Base-by-base conservation (phyloP, 768 basidiomycete genomes). In the Lactarius quietus region DNA sequence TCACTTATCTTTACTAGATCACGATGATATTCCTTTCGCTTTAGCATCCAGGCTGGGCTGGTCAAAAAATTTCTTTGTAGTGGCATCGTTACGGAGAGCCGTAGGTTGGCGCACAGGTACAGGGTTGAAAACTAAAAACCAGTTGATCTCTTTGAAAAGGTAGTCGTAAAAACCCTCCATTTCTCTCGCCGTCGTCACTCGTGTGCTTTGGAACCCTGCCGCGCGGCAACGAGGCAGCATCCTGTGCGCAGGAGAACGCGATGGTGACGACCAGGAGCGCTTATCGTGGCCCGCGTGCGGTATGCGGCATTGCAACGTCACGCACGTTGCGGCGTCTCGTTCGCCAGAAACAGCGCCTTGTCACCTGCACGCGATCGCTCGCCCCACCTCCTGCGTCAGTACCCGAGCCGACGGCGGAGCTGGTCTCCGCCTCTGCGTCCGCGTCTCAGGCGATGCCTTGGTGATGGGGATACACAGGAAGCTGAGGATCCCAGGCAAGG, bases 211-310 rank as follows among this genome's bases (percentile, higher is more conserved):
- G 15, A 12, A 41, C 43, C 57, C 76, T 73, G 56, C 71, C 64
- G 10, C 38, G 20, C 35, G 18, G 29, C 64, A 35, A 51, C 54
- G 59, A 39, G 54, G 70, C 28, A 43, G 70, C 26, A 75, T 69
- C 59, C 76, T 69, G 57, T 84, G 74, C 8, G 75, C 79, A 33
- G 85, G 85, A 0, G 85, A 86, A 31, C 83, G 78, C 4, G 83
- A 84, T 15, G 82, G 85, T 0, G 84, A 85, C 6, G 84, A 84
- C 4, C 82, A 69, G 1, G 82, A 80, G 64, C 74, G 63, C 70
- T 73, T 69, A 59, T 71, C 66, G 76, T 65, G 36, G 75, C 60
- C 65, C 75, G 70, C 62, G 76, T 72, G 29, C 73, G 72, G 45
- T 77, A 68, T 38, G 76, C 70, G 58, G 53, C 69, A 70, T 45